Evolutionary conservation across 2,329 filamentous ascomycete genomes (phyloP).

Genomic region (Stachybotrys echinatus): DNA sequence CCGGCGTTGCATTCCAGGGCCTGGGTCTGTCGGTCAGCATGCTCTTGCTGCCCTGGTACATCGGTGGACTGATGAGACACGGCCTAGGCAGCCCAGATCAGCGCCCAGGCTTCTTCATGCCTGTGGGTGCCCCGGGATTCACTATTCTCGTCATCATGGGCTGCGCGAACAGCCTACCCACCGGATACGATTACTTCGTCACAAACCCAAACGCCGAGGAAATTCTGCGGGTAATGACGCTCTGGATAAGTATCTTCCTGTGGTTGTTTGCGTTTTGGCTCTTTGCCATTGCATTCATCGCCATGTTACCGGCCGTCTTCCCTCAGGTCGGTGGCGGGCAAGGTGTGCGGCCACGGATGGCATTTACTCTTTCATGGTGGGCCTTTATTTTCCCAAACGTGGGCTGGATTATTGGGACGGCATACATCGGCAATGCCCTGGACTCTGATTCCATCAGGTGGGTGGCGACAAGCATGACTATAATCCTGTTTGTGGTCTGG

Average conservation of each 20-base stretch:
- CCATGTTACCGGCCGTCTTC: slow-evolving; percentile 10
- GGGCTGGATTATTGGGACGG: slow-evolving; percentile 17
- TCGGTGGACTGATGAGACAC: slow-evolving; percentile 19
- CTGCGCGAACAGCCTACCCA: slow-evolving; percentile 15
- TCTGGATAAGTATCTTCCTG: slow-evolving; percentile 18
- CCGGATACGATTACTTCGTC: slow-evolving; percentile 18
- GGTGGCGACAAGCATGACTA: slow-evolving; percentile 15
- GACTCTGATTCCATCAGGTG: slow-evolving; percentile 15
- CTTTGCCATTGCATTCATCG: slow-evolving; percentile 16
- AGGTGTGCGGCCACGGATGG: slow-evolving; percentile 8
- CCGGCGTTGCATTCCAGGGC: slow-evolving; percentile 18
- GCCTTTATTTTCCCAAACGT: slow-evolving; percentile 21
- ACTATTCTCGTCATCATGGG: slow-evolving; percentile 19
- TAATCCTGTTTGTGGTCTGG: slow-evolving; percentile 14
- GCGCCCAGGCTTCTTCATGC: slow-evolving; percentile 19
- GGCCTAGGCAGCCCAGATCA: slow-evolving; percentile 18
- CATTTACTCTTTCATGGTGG: slow-evolving; percentile 21
- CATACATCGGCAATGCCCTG: slow-evolving; percentile 15
- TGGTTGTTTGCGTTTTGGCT: slow-evolving; percentile 22
- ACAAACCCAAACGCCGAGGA: slow-evolving; percentile 14
- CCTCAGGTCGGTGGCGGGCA: not conserved
- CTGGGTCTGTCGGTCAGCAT: slow-evolving; percentile 19
- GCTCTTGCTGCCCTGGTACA: slow-evolving; percentile 16
- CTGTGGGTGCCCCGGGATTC: slow-evolving; percentile 16
- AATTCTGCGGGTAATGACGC: slow-evolving; percentile 15